Base-by-base conservation (phyloP, 768 basidiomycete genomes). In the Suillus decipiens region DNA sequence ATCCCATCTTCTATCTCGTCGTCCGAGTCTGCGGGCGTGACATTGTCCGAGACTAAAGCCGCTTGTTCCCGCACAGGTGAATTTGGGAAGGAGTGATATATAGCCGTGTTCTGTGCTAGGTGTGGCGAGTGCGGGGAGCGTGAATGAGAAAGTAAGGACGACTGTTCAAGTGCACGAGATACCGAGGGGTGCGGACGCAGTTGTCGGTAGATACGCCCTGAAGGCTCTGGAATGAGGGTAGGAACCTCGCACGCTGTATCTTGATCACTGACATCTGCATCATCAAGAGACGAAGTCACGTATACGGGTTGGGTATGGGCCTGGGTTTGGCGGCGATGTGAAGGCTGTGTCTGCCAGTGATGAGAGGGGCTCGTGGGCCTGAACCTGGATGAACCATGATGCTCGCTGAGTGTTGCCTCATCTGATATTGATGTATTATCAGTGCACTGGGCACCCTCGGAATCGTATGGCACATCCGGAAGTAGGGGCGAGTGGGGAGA, bases 51-150 rank as follows among this genome's bases (percentile, higher is more conserved):
- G 59, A 39, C 41, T 10, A 64, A 43, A 14, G 36, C 17, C 9
- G 37, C 15, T 19, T 58, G 24, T 19, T 54, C 31, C 15, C 51
- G 57, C 17, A 57, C 17, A 19, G 79, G 80, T 22, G 86, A 83
- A 68, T 88, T 88, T 3, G 88, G 89, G 71, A 88, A 89, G 5
- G 88, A 88, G 64, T 84, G 84, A 75, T 86, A 89, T 66, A 86
- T 81, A n/a, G 74, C 58, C 11, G 59, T 39, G 8, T 59, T 15
- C 17, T 75, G 19, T 79, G 79, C 19, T 74, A 74, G 22, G 64
- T 66, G 36, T 9, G 12, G 39, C 2, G 51, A 15, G 33, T 66
- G 36, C 14, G 17, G 39, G 1, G 60, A 9, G 33, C 5, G 36
- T 39, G 37, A 24, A 39, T 37, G 55, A 37, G 37, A 37, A 37